Evolutionary conservation across 306 rosid species (phyloP).

Genomic region (Citrullus amarus): DNA sequence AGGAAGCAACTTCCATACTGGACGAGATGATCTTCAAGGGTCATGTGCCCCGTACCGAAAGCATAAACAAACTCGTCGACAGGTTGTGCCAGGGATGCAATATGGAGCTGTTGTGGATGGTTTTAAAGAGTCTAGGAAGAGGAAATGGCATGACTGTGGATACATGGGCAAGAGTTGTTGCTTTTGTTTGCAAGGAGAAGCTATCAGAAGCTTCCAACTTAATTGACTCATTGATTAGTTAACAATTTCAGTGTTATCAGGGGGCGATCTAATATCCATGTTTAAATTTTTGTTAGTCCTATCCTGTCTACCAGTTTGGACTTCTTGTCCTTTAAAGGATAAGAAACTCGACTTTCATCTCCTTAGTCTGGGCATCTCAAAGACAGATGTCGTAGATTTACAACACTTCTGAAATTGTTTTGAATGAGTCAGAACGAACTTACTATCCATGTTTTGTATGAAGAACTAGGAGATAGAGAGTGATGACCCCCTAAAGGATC

Average conservation of each 20-base stretch:
- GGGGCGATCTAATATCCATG: not conserved
- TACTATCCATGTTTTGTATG: not conserved
- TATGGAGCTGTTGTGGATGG: constrained; percentile 29
- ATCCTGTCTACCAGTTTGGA: not conserved
- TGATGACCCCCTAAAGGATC: not conserved
- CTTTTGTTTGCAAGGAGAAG: constrained; percentile 31
- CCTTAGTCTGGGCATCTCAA: not conserved
- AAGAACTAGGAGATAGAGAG: not conserved
- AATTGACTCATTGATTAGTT: constrained; percentile 15
- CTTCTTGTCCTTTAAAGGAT: not conserved
- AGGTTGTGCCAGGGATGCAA: constrained; percentile 32
- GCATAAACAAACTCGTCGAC: constrained; percentile 25
- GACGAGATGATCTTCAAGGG: constrained; percentile 78
- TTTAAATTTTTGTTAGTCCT: not conserved
- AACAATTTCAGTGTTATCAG: not conserved
- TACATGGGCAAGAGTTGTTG: constrained; percentile 32
- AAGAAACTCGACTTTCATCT: not conserved
- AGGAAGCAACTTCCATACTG: constrained; percentile 43
- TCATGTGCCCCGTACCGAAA: constrained; percentile 21
- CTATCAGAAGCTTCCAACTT: constrained; percentile 18
- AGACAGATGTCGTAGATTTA: not conserved
- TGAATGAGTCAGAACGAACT: not conserved
- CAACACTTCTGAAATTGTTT: not conserved
- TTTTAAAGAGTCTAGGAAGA: constrained; percentile 26
- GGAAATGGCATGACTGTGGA: constrained; percentile 21